Evolutionary conservation across 2,329 filamentous ascomycete genomes (phyloP).

Genomic region (Colletotrichum musae): DNA sequence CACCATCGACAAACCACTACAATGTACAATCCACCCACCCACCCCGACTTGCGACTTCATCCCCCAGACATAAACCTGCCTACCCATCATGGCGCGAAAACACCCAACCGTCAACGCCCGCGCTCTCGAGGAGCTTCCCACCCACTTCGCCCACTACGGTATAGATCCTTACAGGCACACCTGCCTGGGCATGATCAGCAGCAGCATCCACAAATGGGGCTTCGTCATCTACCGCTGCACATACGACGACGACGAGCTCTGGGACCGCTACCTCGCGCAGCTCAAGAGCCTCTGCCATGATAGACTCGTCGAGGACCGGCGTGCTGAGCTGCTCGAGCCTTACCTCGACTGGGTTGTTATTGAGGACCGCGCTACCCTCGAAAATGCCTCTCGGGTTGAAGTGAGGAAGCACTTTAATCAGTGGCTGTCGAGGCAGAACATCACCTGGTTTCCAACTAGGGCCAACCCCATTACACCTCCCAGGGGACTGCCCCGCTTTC

Average conservation of each 20-base stretch:
- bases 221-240: conserved; percentile 43
- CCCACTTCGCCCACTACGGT: background rate
- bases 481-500: conserved; percentile 10
- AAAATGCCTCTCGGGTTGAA: conserved; percentile 12
- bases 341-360: conserved; percentile 30
- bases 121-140: conserved; percentile 5
- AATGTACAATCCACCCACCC: too few species aligned
- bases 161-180: background rate
- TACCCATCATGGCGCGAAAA: background rate
- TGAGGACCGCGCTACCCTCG: conserved; percentile 24
- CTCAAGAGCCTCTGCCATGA: conserved; percentile 6
- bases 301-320: background rate
- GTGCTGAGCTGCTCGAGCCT: conserved; percentile 16
- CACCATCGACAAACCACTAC: too few species aligned
- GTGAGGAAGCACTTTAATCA: background rate
- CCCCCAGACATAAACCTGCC: conserved; percentile 3
- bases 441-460: background rate
- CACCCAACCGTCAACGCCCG: conserved; percentile 1
- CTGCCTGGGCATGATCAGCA: conserved; percentile 5
- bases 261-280: conserved; percentile 21
- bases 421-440: background rate
- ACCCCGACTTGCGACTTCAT: background rate
- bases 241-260: conserved; percentile 39
- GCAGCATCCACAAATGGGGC: conserved; percentile 39
- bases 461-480: too few species aligned